These are phyloP conservation scores for Teratosphaeria pseudoeucalypti DNA, from an alignment of 2,329 filamentous ascomycete species.

Conservation along the genomic window DNA sequence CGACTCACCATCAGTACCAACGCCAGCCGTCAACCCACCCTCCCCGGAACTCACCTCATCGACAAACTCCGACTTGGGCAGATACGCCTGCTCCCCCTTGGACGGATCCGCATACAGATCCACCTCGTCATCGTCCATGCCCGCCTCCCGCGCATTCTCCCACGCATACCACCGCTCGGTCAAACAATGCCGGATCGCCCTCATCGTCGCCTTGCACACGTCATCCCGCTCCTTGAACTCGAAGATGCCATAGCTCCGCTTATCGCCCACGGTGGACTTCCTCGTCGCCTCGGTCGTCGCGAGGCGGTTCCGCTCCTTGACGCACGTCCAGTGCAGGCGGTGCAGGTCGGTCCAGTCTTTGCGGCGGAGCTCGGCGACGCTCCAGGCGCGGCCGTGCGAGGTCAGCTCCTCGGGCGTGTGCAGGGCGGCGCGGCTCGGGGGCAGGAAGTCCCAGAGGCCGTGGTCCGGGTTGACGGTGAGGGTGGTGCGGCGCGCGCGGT, in stretches of 20 bases:
- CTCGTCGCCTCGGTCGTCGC: conserved; percentile 64
- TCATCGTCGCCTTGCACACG: conserved; percentile 65
- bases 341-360: conserved; percentile 95
- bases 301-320: conserved; percentile 81
- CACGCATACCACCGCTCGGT: conserved; percentile 85
- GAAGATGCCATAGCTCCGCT: conserved; percentile 53
- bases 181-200: conserved; percentile 70
- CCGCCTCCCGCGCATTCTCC: conserved; percentile 62
- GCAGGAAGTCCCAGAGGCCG: conserved; percentile 89
- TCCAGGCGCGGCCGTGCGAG: conserved; percentile 73
- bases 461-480: conserved; percentile 60
- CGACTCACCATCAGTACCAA: background rate
- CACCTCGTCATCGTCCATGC: conserved; percentile 56
- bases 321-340: conserved; percentile 85
- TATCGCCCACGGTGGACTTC: conserved; percentile 51
- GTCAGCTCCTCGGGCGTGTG: conserved; percentile 60
- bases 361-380: conserved; percentile 68
- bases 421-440: conserved; percentile 46
- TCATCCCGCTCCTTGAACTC: conserved; percentile 55
- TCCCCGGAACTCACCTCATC: background rate
- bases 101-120: conserved; percentile 39
- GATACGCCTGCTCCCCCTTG: conserved; percentile 19
- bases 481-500: conserved; percentile 45
- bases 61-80: conserved; percentile 39
- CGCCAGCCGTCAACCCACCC: background rate